Evolutionary conservation across 495 filamentous ascomycete species (phyloP), one percentile per base, ranked within the genome.

Genomic region (Xylaria bambusicola): DNA sequence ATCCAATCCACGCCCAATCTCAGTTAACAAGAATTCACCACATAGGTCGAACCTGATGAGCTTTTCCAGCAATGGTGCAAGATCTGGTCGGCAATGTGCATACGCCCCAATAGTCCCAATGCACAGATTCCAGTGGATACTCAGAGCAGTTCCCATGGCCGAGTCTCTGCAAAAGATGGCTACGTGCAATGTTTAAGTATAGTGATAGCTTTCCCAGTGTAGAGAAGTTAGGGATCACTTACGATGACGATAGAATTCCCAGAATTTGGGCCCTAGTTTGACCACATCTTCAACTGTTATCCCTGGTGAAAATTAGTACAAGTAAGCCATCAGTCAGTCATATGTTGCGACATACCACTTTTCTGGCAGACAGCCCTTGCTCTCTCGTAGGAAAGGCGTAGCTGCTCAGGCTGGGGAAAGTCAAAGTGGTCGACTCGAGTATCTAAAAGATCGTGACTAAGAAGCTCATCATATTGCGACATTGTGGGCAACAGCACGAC

Each of bases 1-100:
- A 62, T 77, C 75, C 5, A 73, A 52, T 0, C 75, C 73, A 59
- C 74, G 75, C 9, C 71, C 67, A 6, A 75, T 52, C 58, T 77
- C 75, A 0, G 70, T 77, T 1, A 77, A 57, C 62, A 75, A 60
- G 31, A 67, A 77, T 40, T 70, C 66, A 15, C 67, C 70, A 20
- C 72, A 73, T 12, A 59, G 26, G 18, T 73, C 63, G 58, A 72
- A 75, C 2, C 55, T 66, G 10, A 70, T 20, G 23, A 70, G 61
- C 13, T 66, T 35, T 0, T 70, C 33, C 21, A 75, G 60, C 9
- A 75, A 45, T 24, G 47, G 36, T 8, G 40, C 21, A 13, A 73
- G 63, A 59, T 75, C 68, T 1, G 65, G 70, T 27, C 70, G 56
- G 17, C 56, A 41, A 0, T 18, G 33, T 4, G 63, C 66, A 62